phyloP scores from a whole-genome alignment of 371 early-diverging fungal species.

The Apophysomyces ossiformis region DNA sequence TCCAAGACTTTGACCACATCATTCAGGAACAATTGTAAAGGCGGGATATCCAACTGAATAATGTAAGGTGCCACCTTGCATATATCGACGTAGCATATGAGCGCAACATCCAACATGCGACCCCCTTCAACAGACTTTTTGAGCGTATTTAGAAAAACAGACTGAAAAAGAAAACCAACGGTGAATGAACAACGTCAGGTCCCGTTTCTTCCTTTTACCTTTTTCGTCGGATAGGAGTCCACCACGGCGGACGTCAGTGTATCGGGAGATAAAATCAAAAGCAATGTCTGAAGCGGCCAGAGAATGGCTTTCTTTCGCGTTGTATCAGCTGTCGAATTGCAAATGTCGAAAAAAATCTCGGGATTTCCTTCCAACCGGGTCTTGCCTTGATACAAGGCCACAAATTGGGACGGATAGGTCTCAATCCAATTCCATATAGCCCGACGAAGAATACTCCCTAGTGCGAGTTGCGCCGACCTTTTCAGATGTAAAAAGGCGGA shows the following conservation, averaged over 20 bases:
- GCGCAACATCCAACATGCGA: constrained; percentile 65
- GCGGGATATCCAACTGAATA: not conserved
- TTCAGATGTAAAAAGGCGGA: constrained; percentile 52
- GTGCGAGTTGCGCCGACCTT: constrained; percentile 61
- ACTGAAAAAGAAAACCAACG: constrained; percentile 20
- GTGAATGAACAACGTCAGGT: constrained; percentile 1
- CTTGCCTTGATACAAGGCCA: constrained; percentile 58
- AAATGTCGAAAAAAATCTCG: constrained; percentile 77
- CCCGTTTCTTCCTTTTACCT: constrained; percentile 18
- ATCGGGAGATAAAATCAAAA: constrained; percentile 78
- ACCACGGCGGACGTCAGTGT: constrained; percentile 50
- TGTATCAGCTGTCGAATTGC: constrained; percentile 66
- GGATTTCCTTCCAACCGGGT: constrained; percentile 71
- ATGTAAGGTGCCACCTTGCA: constrained; percentile 72
- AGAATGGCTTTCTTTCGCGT: constrained; percentile 63
- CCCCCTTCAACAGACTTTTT: constrained; percentile 61
- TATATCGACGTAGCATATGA: constrained; percentile 76
- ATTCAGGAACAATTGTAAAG: not conserved
- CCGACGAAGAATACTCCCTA: constrained; percentile 67
- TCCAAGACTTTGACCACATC: not conserved
- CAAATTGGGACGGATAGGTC: constrained; percentile 73
- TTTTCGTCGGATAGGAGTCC: constrained; percentile 28
- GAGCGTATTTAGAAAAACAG: constrained; percentile 66
- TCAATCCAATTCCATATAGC: constrained; percentile 91
- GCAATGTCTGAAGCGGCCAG: constrained; percentile 83